Base-by-base conservation (phyloP, 1,284 basidiomycete species). In the Tremellales sp. region DNA sequence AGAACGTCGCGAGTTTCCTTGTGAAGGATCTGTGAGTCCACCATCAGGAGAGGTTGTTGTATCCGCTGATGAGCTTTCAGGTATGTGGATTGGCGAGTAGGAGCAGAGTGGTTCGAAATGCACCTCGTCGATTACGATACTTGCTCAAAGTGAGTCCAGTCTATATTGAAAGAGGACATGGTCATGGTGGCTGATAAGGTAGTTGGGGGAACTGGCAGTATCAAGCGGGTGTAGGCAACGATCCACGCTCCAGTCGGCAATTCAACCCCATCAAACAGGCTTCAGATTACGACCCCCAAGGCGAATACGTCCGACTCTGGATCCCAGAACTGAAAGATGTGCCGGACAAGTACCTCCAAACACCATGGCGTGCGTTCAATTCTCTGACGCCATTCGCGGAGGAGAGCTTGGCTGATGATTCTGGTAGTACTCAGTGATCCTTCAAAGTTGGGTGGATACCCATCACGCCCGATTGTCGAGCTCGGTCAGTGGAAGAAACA, bases 231-330 rank as follows among this genome's bases (percentile, higher is more conserved):
- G 78, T 80, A 21, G 80, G 80, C 6, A 81, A 80, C 62, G 80
- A 81, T 56, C 77, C 80, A 4, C 69, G 80, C 0, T 77, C 77
- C 2, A 76, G 72, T 6, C 62, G 79, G 24, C 77, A 79, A 56
- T 81, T 80, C 72, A 81, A 81, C 61, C 78, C 76, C 12, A 75
- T 81, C 67, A 81, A 81, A 64, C 80, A 81, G 60, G 76, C 76
- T 6, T 75, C 75, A 47, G 78, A 80, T 52, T 80, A 80, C 66
- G 79, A 80, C 54, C 64, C 73, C 2, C 50, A 75, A n/a, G 77
- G 73, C 13, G 72, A 76, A 26, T 80, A 79, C 57, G 74, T 80
- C 53, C 69, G 72, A 51, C 63, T 69, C 21, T 81, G 80, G 79
- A 61, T 80, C 2, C 77, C 76, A 0, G 72, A 76, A 44, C 70